phyloP scores from a whole-genome alignment of 805 yeast genomes.

The Tetrapisispora namnaoensis region DNA sequence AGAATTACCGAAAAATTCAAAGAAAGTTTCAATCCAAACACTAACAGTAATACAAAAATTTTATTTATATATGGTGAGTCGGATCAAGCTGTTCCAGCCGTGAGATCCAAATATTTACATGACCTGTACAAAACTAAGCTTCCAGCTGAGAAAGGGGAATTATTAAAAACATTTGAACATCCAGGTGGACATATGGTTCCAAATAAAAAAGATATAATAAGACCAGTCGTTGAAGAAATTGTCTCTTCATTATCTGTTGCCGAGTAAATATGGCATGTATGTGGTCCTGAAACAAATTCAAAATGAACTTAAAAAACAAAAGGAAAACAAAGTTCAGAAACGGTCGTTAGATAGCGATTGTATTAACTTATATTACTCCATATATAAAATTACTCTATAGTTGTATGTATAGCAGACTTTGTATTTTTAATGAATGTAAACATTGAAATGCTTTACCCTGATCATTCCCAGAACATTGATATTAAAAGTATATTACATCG shows the following conservation, averaged over 20 bases:
- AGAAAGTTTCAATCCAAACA: slow-evolving; percentile 26
- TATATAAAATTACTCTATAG: no score
- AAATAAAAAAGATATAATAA: slow-evolving; percentile 53
- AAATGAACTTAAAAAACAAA: neutral
- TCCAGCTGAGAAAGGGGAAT: slow-evolving; percentile 28
- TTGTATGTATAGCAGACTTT: no score
- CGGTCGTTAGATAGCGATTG: no score
- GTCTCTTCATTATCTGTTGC: slow-evolving; percentile 10
- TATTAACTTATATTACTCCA: no score
- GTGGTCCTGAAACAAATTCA: neutral
- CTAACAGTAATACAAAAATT: slow-evolving; percentile 32
- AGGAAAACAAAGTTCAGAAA: neutral
- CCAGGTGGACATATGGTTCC: slow-evolving; percentile 99
- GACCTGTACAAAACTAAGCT: slow-evolving; percentile 34
- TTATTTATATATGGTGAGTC: slow-evolving; percentile 78
- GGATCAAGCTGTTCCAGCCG: slow-evolving; percentile 76
- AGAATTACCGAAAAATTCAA: slow-evolving; percentile 31
- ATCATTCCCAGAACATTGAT: no score
- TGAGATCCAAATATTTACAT: slow-evolving; percentile 53
- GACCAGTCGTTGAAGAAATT: slow-evolving; percentile 35
- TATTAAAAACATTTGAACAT: slow-evolving; percentile 50
- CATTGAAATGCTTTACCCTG: no score
- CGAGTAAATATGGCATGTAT: no score
- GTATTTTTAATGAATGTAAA: no score
- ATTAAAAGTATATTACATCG: no score